phyloP scores from a whole-genome alignment of 2,329 filamentous ascomycete genomes.

The Aspergillus amoenus region DNA sequence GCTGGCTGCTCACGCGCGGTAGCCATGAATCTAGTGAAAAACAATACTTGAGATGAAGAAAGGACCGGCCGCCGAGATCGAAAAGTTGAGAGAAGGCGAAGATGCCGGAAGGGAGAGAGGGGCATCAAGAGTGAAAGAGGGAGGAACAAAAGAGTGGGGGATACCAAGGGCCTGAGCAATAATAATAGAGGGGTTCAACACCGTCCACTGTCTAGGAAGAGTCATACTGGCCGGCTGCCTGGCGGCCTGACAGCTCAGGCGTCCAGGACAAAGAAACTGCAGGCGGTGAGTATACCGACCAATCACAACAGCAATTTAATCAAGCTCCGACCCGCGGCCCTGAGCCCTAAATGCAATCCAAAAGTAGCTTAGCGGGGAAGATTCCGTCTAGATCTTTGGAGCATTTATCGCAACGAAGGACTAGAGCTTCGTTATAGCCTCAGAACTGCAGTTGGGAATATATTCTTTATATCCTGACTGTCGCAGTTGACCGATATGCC shows the following conservation, averaged over 20 bases:
- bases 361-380: conserved; percentile 8
- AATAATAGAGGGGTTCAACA: conserved; percentile 13
- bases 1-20: conserved; percentile 44
- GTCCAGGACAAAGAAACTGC: not conserved
- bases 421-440: conserved; percentile 6
- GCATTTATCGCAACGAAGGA: conserved; percentile 12
- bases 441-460: not conserved
- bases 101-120: conserved; percentile 18
- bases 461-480: not conserved
- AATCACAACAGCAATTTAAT: conserved; percentile 2
- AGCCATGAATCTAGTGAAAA: conserved; percentile 27
- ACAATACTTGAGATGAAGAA: conserved; percentile 12
- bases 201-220: not conserved
- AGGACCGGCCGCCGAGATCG: conserved; percentile 1
- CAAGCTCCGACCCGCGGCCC: conserved; percentile 7
- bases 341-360: conserved; percentile 3
- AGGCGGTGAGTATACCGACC: conserved; percentile 3
- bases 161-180: conserved; percentile 8
- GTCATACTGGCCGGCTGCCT: not conserved
- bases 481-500: conserved; percentile 29
- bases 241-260: conserved; percentile 9
- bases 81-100: conserved; percentile 14
- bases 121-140: conserved; percentile 24
- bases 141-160: conserved; percentile 16
- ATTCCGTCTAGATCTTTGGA: conserved; percentile 12